Evolutionary conservation across 1,284 basidiomycete genomes (phyloP), one percentile per base, ranked within the genome.

Genomic region (Porodaedalea pini): DNA sequence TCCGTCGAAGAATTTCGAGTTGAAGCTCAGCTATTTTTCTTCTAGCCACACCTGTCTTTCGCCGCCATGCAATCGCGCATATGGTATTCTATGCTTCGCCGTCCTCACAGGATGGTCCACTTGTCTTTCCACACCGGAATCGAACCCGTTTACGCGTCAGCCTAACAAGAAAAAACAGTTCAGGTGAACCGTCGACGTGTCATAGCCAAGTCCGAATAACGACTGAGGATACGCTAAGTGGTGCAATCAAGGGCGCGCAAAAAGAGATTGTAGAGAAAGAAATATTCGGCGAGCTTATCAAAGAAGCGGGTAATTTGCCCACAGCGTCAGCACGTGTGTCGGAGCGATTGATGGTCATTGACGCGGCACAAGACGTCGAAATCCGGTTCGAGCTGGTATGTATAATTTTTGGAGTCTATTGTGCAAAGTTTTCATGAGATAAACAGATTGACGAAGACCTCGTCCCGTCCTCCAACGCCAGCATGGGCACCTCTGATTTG

Each of bases 201-300:
- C 70, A 73, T 40, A 85, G 81, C 62, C 66, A 65, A 1, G 58
- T 73, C 23, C 61, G 66, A 27, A 45, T 62, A 29, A 55, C 67
- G n/a, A 71, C 76, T 23, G 64, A 72, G 11, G 63, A 66, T 1
- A 71, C 74, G 3, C 66, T 86, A 11, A 78, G 88, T 37, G 74
- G 68, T 1, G 73, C 78, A 15, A 72, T 92, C 29, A 73, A 70
- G 57, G 71, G 70, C 17, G 85, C 85, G 0, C 88, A 91, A 66
- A 78, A 76, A 56, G 89, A 90, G 66, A 74, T 84, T 5, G 78
- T 90, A 3, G 87, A 92, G 58, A 85, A 86, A 66, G 89, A 92
- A 66, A 85, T 91, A 44, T 92, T 91, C 62, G 73, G 82, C 4
- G 66, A 81, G 23, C 74, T 92, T 25, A 86, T 89, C 32, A 78